Conservation (phyloP, 2,329 filamentous ascomycete species). For the Trichoderma sp. region DNA sequence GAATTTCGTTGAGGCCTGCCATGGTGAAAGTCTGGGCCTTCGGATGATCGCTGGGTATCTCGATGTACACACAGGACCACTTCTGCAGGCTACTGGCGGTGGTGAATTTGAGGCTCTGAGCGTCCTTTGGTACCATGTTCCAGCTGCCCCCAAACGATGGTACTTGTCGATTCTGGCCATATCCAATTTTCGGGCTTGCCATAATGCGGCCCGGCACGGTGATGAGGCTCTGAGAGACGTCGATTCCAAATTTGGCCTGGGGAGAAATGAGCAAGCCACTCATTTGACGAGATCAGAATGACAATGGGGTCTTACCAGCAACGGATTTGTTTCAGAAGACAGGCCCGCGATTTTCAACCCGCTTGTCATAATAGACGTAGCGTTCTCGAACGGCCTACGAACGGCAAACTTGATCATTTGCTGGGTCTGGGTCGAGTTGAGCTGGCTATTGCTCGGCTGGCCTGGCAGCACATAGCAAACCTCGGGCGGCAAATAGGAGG, state of each 20-base stretch:
- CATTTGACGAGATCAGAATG: background rate
- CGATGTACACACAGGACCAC: slow-evolving; percentile 40
- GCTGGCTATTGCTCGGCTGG: slow-evolving; percentile 49
- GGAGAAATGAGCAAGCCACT: background rate
- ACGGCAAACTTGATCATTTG: slow-evolving; percentile 62
- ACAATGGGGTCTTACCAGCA: slow-evolving; percentile 33
- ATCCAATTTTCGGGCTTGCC: slow-evolving; percentile 49
- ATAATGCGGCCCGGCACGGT: slow-evolving; percentile 63
- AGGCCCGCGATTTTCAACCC: slow-evolving; percentile 51
- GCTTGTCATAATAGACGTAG: slow-evolving; percentile 49
- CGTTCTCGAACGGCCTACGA: slow-evolving; percentile 53
- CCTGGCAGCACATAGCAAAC: slow-evolving; percentile 55
- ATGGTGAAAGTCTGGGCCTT: slow-evolving; percentile 3
- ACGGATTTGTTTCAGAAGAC: slow-evolving; percentile 32
- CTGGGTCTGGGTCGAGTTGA: slow-evolving; percentile 51
- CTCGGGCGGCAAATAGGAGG: slow-evolving; percentile 57
- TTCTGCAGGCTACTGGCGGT: slow-evolving; percentile 36
- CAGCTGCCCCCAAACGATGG: slow-evolving; percentile 45
- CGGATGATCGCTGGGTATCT: background rate
- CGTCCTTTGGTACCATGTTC: slow-evolving; percentile 48
- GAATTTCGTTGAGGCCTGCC: slow-evolving; percentile 7
- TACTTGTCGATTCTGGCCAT: slow-evolving; percentile 36
- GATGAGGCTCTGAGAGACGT: slow-evolving; percentile 48
- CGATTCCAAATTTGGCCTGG: slow-evolving; percentile 51
- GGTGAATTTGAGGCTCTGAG: slow-evolving; percentile 43